Evolutionary conservation across 2,329 filamentous ascomycete genomes (phyloP), one percentile per base, ranked within the genome.

Genomic region (Colletotrichum liriopes): DNA sequence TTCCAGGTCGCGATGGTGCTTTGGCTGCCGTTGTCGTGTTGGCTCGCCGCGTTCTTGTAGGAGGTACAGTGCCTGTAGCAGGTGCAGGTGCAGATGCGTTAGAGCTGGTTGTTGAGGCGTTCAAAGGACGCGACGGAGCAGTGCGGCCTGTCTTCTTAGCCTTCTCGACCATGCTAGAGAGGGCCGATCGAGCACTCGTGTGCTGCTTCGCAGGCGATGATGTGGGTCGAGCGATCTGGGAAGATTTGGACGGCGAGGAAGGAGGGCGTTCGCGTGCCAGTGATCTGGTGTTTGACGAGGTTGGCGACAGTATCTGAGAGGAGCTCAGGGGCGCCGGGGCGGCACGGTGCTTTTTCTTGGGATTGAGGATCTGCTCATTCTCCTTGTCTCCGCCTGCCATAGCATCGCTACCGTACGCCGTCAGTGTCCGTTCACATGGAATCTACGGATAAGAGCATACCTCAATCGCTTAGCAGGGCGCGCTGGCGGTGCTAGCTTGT

Each of bases 261-360:
- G 79, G 77, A 8, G 84, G 82, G 11, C 85, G 81, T 75, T 81
- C 84, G 60, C 90, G 88, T 26, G 89, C 89, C 29, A 89, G 84
- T 20, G 93, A 87, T 63, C 93, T 91, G 7, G 93, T 93, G 79
- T 97, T 97, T 71, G 93, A 92, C 0, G 94, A 95, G 64, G 93
- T 93, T 2, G 94, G 94, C 1, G 95, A 97, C 3, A 97, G 86
- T 47, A 97, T 88, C 80, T 93, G 87, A 61, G 87, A 83, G 73
- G 85, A 77, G 76, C 82, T 78, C 75, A 82, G 77, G 73, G 81
- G 85, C 26, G 82, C 85, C 67, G 82, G 81, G 14, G 82, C 81
- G 52, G 83, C 86, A 55, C 86, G 88, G 20, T 84, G 81, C 77
- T 83, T 86, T 83, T 95, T 95, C 86, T 96, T 96, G 3, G 92